Percentiles rank a stretch among this genome's conserved stretches.
These are phyloP conservation scores for Talaromyces sp. DNA, from an alignment of 2,329 filamentous ascomycete genomes.

Conservation along the genomic window DNA sequence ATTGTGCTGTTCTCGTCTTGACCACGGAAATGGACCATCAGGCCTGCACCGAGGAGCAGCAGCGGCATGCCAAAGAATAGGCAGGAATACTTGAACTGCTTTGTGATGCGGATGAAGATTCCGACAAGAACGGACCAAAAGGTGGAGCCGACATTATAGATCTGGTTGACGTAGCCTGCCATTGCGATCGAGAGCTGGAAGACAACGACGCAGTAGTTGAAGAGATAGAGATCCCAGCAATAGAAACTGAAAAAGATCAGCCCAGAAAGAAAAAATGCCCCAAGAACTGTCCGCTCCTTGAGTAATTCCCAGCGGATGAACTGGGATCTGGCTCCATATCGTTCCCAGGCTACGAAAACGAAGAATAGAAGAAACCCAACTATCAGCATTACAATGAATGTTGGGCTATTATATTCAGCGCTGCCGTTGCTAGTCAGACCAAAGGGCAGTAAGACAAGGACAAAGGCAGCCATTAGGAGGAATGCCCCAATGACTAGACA, in stretches of 20 bases:
- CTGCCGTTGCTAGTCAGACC: constrained; percentile 43
- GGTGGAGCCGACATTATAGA: constrained; percentile 52
- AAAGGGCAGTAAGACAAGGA: constrained; percentile 63
- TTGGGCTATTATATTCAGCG: constrained; percentile 39
- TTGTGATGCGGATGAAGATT: constrained; percentile 44
- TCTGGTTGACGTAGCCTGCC: constrained; percentile 45
- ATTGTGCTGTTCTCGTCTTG: constrained; percentile 38
- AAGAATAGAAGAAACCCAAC: constrained; percentile 52
- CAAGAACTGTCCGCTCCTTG: constrained; percentile 46
- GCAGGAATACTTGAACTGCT: constrained; percentile 50
- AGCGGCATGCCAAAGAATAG: constrained; percentile 50
- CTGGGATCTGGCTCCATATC: constrained; percentile 45
- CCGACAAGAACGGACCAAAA: constrained; percentile 50
- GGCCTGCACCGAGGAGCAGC: constrained; percentile 47
- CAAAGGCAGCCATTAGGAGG: constrained; percentile 56
- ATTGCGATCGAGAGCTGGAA: constrained; percentile 39
- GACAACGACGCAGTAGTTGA: constrained; percentile 52
- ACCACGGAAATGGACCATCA: constrained; percentile 55
- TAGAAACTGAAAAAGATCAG: constrained; percentile 48
- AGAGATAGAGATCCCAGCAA: constrained; percentile 52
- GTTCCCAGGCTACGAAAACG: constrained; percentile 53
- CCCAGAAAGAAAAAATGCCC: constrained; percentile 47
- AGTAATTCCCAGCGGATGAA: constrained; percentile 54
- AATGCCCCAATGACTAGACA: constrained; percentile 50
- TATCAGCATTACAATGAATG: constrained; percentile 49